phyloP scores from a whole-genome alignment of 2,329 filamentous ascomycete genomes.

The Pestalotiopsis sp. region DNA sequence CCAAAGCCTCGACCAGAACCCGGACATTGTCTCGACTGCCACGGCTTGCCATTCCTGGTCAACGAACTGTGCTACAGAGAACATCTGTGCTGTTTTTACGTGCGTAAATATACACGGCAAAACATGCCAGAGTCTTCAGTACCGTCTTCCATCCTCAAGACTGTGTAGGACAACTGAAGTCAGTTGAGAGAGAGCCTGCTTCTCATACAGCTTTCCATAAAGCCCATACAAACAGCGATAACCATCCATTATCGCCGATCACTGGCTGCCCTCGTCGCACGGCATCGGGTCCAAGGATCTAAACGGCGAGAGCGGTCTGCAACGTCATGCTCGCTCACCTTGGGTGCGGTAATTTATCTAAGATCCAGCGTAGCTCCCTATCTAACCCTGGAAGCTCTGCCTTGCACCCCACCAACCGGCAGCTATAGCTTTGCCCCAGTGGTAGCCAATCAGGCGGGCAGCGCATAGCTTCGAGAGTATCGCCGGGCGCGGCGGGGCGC shows the following conservation, averaged over 20 bases:
- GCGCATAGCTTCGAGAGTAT: conserved; percentile 6
- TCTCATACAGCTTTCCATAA: neutral
- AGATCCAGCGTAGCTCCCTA: neutral
- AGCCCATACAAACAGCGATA: neutral
- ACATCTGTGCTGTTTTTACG: neutral
- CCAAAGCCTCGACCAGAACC: neutral
- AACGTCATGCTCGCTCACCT: conserved; percentile 1
- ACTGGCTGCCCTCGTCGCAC: neutral
- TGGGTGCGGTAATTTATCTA: conserved; percentile 7
- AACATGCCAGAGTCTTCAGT: neutral
- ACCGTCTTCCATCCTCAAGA: too few relatives aligned
- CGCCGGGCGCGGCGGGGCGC: neutral
- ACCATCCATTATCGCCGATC: neutral
- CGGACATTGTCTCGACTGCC: neutral
- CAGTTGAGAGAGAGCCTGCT: neutral
- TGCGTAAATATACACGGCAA: neutral
- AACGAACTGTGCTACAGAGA: neutral
- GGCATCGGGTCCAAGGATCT: neutral
- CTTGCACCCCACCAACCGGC: conserved; percentile 4
- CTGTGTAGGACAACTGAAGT: neutral
- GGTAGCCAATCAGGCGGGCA: conserved; percentile 6
- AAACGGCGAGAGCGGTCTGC: neutral
- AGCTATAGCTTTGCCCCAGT: neutral
- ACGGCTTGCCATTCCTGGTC: neutral
- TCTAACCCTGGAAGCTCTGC: conserved; percentile 9